phyloP scores from a whole-genome alignment of 176 grass and related monocot species.

The Poa pratensis region DNA sequence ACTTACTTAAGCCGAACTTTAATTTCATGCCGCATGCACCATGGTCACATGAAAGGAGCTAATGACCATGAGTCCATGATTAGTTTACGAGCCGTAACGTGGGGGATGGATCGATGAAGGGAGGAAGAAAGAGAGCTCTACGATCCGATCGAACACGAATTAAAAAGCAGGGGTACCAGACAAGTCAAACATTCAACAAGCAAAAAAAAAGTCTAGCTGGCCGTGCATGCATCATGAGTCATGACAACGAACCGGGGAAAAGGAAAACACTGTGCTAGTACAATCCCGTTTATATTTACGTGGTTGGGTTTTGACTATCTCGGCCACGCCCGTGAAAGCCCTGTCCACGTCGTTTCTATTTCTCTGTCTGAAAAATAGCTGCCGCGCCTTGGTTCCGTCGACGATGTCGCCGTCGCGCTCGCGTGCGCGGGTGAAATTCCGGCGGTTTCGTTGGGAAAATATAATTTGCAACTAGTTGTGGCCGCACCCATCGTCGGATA shows the following conservation, averaged over 20 bases:
- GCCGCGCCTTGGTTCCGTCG: not conserved
- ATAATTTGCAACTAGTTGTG: too few species aligned
- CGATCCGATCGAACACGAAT: not conserved
- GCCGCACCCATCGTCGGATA: too few species aligned
- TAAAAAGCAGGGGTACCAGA: slow-evolving; percentile 14
- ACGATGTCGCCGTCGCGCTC: not conserved
- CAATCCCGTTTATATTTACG: not conserved
- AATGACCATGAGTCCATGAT: slow-evolving; percentile 7
- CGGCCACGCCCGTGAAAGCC: not conserved
- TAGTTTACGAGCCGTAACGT: slow-evolving; percentile 45
- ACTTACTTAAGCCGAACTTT: not conserved
- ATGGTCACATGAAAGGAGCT: slow-evolving; percentile 42
- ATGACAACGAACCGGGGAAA: not conserved
- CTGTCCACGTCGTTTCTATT: not conserved
- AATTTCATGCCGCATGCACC: not conserved
- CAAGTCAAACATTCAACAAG: slow-evolving; percentile 35
- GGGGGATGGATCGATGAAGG: not conserved
- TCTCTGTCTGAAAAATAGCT: not conserved
- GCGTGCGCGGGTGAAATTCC: not conserved
- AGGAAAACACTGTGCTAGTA: not conserved
- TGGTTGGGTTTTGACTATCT: not conserved
- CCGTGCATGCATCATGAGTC: slow-evolving; percentile 4
- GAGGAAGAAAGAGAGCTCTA: not conserved
- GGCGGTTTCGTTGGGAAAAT: not conserved
- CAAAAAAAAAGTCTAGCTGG: not conserved